Evolutionary conservation across 169 alveolate genomes (phyloP).

Genomic region (Cryptosporidium baileyi): DNA sequence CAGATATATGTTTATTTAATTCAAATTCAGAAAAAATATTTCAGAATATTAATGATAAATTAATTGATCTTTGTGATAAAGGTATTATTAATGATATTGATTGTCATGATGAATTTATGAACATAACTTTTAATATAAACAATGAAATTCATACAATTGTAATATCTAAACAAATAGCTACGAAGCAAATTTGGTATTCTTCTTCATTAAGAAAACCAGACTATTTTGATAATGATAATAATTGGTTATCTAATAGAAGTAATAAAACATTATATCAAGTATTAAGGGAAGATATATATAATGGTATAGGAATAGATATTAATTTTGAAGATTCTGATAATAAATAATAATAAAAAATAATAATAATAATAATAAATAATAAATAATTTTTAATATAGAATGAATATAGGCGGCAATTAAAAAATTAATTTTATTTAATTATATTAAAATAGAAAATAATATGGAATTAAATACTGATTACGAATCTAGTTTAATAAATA

Average conservation of each 20-base stretch:
- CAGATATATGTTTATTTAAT: not conserved
- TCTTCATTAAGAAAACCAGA: constrained; percentile 59
- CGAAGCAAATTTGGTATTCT: constrained; percentile 65
- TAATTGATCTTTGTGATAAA: not conserved
- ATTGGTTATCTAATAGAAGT: constrained; percentile 44
- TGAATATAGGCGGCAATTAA: not conserved
- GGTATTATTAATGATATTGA: constrained; percentile 23
- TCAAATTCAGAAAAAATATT: constrained; percentile 20
- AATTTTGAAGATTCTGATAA: not conserved
- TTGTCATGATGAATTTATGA: constrained; percentile 49
- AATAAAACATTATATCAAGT: constrained; percentile 11
- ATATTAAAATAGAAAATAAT: not conserved
- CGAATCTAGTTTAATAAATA: constrained; percentile 1
- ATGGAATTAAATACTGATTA: not conserved
- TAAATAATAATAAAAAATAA: too few relatives aligned
- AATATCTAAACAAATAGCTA: constrained; percentile 47
- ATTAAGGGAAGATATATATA: not conserved
- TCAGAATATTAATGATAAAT: not conserved
- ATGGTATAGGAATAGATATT: constrained; percentile 27
- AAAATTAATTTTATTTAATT: not conserved
- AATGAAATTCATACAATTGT: constrained; percentile 8
- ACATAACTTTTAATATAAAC: constrained; percentile 4
- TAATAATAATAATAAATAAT: not conserved
- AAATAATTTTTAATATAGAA: not conserved
- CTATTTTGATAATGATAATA: constrained; percentile 14